These are phyloP conservation scores for Botrytis deweyae DNA, from an alignment of 2,329 filamentous ascomycete genomes.

Conservation along the genomic window DNA sequence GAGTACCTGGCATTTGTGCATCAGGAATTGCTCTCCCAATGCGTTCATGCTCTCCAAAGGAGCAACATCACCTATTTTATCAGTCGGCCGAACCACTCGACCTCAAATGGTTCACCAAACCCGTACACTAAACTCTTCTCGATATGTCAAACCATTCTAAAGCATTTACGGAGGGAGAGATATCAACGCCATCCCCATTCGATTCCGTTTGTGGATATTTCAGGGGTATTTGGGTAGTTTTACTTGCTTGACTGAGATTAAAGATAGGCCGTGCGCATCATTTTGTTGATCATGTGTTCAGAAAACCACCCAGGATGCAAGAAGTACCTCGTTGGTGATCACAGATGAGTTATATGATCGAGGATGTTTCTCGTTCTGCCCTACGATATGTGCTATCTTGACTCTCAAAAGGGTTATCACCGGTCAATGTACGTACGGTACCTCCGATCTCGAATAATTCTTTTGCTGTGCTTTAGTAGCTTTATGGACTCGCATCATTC, in stretches of 20 bases:
- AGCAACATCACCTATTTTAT: not conserved
- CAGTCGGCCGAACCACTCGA: constrained; percentile 3
- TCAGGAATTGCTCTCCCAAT: not conserved
- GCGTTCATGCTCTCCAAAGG: not conserved
- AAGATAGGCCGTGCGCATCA: constrained; percentile 9
- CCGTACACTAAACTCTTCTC: not conserved
- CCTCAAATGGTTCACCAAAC: not conserved
- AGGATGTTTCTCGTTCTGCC: not conserved
- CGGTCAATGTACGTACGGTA: not conserved
- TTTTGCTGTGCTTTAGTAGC: not conserved
- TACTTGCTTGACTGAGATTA: constrained; percentile 4
- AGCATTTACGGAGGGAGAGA: not conserved
- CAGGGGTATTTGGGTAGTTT: constrained; percentile 12
- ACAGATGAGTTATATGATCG: not conserved
- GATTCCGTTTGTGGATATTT: not conserved
- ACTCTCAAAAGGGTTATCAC: not conserved
- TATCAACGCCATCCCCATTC: not conserved
- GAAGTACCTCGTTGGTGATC: not conserved
- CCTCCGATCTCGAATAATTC: not conserved
- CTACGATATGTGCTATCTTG: not conserved
- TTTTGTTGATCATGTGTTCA: constrained; percentile 5
- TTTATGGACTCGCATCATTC: not conserved
- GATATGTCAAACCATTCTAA: constrained; percentile 1
- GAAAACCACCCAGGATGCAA: not conserved
- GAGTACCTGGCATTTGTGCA: too few species aligned